Percentiles rank a stretch among this genome's conserved stretches.
phyloP scores from a whole-genome alignment of 352 stramenopile genomes.

The Globisporangium iwayamae region DNA sequence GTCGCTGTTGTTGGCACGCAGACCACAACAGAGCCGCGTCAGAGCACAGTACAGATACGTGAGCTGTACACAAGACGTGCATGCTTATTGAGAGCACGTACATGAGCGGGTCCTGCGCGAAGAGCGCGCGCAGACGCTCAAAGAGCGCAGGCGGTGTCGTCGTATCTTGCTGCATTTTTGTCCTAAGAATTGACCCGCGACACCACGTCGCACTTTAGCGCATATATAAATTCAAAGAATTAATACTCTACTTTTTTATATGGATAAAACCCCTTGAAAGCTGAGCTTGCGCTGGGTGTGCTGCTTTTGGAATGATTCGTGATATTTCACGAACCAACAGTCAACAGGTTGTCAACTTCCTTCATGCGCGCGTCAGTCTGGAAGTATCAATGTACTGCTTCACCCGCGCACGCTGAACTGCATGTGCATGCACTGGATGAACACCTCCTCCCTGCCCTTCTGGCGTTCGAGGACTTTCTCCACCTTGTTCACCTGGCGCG shows the following conservation, averaged over 20 bases:
- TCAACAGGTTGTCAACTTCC: too few relatives aligned
- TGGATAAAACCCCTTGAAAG: too few relatives aligned
- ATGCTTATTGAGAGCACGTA: constrained; percentile 17
- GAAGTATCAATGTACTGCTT: too few relatives aligned
- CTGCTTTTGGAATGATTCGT: too few relatives aligned
- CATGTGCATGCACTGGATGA: constrained; percentile 55
- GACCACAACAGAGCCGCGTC: too few relatives aligned
- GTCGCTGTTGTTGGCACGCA: constrained; percentile 35
- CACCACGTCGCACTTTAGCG: too few relatives aligned
- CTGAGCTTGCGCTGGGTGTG: too few relatives aligned
- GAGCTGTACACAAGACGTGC: not conserved
- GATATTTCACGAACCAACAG: too few relatives aligned
- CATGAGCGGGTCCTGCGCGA: constrained; percentile 67
- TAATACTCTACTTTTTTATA: too few relatives aligned
- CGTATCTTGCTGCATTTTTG: not conserved
- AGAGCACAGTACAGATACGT: not conserved
- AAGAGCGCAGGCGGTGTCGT: not conserved
- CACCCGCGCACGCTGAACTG: constrained; percentile 53
- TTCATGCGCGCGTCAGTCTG: too few relatives aligned
- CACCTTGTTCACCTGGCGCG: constrained; percentile 59
- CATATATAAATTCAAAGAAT: too few relatives aligned
- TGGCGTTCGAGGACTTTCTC: constrained; percentile 52
- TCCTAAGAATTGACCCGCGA: too few relatives aligned
- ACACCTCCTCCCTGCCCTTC: constrained; percentile 47
- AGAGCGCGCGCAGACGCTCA: constrained; percentile 30